Evolutionary conservation across 148 eudicot genomes (phyloP).

Genomic region (Camellia sinensis): DNA sequence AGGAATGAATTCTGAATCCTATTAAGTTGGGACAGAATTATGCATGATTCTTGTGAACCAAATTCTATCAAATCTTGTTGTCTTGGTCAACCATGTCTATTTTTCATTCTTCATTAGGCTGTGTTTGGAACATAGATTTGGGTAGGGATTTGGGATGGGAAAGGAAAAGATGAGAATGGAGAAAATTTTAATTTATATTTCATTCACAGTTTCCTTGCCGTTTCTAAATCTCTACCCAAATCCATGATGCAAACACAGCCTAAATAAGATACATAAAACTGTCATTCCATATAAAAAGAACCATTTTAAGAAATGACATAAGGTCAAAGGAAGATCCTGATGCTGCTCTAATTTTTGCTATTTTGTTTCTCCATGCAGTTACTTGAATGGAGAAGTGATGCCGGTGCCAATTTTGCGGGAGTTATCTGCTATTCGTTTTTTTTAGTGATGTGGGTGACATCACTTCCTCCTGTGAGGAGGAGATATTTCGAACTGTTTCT

Average conservation of each 20-base stretch:
- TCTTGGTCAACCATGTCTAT: not conserved
- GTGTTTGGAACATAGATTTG: too few species aligned
- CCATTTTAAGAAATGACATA: not conserved
- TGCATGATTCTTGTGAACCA: not conserved
- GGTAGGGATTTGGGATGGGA: too few species aligned
- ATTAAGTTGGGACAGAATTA: too few species aligned
- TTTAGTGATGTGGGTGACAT: constrained; percentile 66
- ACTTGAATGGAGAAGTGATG: constrained; percentile 48
- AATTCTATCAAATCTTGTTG: not conserved
- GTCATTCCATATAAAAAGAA: not conserved
- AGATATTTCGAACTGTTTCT: constrained; percentile 58
- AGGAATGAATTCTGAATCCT: not conserved
- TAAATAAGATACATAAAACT: not conserved
- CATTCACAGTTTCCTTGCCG: too few species aligned
- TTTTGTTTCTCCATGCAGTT: constrained; percentile 30
- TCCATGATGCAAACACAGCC: too few species aligned
- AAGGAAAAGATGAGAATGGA: too few species aligned
- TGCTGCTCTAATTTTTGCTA: not conserved
- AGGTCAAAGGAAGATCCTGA: not conserved
- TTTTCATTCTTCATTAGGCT: not conserved
- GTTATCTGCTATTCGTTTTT: constrained; percentile 54
- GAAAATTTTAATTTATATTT: too few species aligned
- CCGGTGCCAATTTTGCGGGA: constrained; percentile 62
- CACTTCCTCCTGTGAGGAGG: constrained; percentile 54
- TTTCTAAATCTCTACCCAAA: too few species aligned